phyloP scores from a whole-genome alignment of 495 filamentous ascomycete species.

The Talaromyces nanjingensis region DNA sequence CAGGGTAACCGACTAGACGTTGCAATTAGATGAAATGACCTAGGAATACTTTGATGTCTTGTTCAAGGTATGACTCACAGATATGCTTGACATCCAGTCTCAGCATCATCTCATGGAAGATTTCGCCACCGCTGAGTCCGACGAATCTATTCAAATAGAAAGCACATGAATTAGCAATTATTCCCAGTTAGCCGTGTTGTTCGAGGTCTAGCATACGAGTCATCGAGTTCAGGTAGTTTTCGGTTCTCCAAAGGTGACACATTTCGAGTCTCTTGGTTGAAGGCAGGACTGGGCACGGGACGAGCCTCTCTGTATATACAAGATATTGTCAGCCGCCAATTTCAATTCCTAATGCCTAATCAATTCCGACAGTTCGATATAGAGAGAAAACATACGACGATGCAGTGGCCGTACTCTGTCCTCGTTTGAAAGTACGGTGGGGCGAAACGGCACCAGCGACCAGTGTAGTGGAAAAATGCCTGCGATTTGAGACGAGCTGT shows the following conservation, averaged over 20 bases:
- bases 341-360: background rate
- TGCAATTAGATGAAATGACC: background rate
- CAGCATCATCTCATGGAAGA: slow-evolving; percentile 99
- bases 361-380: background rate
- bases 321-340: background rate
- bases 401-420: slow-evolving; percentile 42
- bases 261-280: slow-evolving; percentile 61
- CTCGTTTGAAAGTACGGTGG: slow-evolving; percentile 38
- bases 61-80: slow-evolving; percentile 50
- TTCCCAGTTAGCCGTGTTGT: background rate
- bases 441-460: slow-evolving; percentile 36
- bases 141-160: slow-evolving; percentile 59
- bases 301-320: slow-evolving; percentile 29
- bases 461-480: slow-evolving; percentile 35
- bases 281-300: slow-evolving; percentile 61
- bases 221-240: slow-evolving; percentile 63
- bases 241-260: slow-evolving; percentile 64
- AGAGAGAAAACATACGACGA: slow-evolving; percentile 31
- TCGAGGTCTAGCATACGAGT: slow-evolving; percentile 40
- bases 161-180: slow-evolving; percentile 9
- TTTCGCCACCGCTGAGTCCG: slow-evolving; percentile 90
- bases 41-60: background rate
- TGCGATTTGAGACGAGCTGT: slow-evolving; percentile 30
- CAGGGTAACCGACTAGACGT: slow-evolving; percentile 35
- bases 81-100: slow-evolving; percentile 86